These are phyloP conservation scores for Xylaria scruposa DNA, from an alignment of 495 filamentous ascomycete species.

Conservation along the genomic window DNA sequence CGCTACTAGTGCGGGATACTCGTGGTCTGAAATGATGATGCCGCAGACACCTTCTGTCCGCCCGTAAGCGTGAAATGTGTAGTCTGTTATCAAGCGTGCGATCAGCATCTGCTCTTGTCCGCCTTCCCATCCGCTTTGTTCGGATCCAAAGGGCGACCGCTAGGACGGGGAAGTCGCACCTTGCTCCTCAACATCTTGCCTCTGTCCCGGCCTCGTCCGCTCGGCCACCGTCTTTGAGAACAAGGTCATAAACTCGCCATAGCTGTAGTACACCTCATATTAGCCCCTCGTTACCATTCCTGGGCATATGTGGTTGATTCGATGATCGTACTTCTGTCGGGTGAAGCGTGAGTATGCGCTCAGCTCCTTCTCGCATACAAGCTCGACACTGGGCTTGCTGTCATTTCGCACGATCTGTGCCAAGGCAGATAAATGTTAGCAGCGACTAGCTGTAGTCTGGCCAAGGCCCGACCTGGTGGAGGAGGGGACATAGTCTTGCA, in stretches of 20 bases:
- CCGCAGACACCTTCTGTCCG: slow-evolving; percentile 86
- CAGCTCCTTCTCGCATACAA: slow-evolving; percentile 81
- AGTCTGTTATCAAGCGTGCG: slow-evolving; percentile 51
- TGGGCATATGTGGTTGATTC: neutral
- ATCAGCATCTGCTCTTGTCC: slow-evolving; percentile 11
- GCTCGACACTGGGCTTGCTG: slow-evolving; percentile 76
- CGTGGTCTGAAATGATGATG: slow-evolving; percentile 87
- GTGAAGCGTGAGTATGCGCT: slow-evolving; percentile 84
- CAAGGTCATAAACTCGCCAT: slow-evolving; percentile 72
- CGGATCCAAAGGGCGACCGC: neutral
- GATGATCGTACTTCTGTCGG: slow-evolving; percentile 62
- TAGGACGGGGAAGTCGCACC: slow-evolving; percentile 49
- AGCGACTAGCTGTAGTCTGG: slow-evolving; percentile 10
- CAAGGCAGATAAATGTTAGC: slow-evolving; percentile 29
- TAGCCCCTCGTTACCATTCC: slow-evolving; percentile 5
- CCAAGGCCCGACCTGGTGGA: slow-evolving; percentile 21
- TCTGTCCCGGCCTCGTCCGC: slow-evolving; percentile 81
- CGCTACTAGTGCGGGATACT: slow-evolving; percentile 90
- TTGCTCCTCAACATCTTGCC: slow-evolving; percentile 92
- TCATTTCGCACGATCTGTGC: slow-evolving; percentile 81
- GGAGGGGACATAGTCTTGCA: slow-evolving; percentile 35
- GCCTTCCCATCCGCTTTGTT: neutral
- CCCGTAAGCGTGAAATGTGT: slow-evolving; percentile 89
- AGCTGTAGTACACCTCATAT: slow-evolving; percentile 40
- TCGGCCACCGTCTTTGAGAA: slow-evolving; percentile 78